Percentiles rank a stretch among this genome's conserved stretches.
Conservation (phyloP, 768 basidiomycete genomes). For the Suillus paluster region DNA sequence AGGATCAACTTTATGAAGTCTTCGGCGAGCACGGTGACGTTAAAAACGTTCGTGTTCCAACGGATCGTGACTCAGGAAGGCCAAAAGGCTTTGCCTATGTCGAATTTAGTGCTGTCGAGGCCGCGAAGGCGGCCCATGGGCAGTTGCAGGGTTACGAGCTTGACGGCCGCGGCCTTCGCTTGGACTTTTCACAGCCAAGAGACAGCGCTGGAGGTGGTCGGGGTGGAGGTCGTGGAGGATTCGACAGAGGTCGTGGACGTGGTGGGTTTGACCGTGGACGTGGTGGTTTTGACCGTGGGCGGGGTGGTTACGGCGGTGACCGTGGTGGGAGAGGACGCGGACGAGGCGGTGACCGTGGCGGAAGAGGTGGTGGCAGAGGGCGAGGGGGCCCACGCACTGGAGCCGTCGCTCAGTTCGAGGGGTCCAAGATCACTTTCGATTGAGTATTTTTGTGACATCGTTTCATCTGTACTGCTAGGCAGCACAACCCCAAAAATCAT, state of each 20-base stretch:
- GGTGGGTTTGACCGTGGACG: slow-evolving; percentile 42
- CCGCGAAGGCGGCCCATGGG: slow-evolving; percentile 81
- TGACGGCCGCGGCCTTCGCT: slow-evolving; percentile 77
- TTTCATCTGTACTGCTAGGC: neutral
- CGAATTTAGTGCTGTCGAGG: slow-evolving; percentile 83
- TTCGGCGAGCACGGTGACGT: slow-evolving; percentile 89
- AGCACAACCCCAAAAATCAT: neutral
- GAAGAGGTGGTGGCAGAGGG: slow-evolving; percentile 39
- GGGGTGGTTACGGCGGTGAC: slow-evolving; percentile 50
- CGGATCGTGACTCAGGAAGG: slow-evolving; percentile 87
- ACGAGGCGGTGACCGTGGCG: slow-evolving; percentile 41
- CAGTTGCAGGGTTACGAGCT: slow-evolving; percentile 73
- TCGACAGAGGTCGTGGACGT: slow-evolving; percentile 31
- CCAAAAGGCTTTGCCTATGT: slow-evolving; percentile 98
- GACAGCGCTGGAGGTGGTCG: slow-evolving; percentile 57
- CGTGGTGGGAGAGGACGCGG: slow-evolving; percentile 47
- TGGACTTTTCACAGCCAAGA: slow-evolving; percentile 88
- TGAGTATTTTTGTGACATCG: slow-evolving; percentile 12
- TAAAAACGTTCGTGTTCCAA: slow-evolving; percentile 87
- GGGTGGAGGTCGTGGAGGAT: slow-evolving; percentile 33
- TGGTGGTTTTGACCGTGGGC: slow-evolving; percentile 49
- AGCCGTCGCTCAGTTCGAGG: slow-evolving; percentile 54
- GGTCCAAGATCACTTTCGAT: slow-evolving; percentile 55
- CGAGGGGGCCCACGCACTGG: slow-evolving; percentile 55
- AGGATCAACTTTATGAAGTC: slow-evolving; percentile 87